Evolutionary conservation across 2,329 filamentous ascomycete species (phyloP).

Genomic region (Rugonectria rugulosa): DNA sequence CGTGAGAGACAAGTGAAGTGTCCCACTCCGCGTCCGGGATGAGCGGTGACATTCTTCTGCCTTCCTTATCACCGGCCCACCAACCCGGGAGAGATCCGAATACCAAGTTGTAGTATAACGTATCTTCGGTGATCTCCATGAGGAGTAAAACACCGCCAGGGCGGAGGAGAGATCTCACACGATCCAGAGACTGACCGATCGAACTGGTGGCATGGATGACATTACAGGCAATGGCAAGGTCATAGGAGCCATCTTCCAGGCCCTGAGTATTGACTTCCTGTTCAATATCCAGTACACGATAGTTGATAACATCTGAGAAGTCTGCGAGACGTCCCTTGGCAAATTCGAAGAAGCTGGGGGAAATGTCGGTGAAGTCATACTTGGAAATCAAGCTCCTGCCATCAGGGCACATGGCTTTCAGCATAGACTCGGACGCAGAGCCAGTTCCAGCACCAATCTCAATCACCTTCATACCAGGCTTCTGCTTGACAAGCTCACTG

Average conservation of each 20-base stretch:
- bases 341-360: conserved; percentile 49
- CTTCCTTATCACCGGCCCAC: conserved; percentile 45
- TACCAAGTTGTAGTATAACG: conserved; percentile 29
- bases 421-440: conserved; percentile 45
- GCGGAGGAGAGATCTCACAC: conserved; percentile 31
- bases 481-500: conserved; percentile 46
- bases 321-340: conserved; percentile 30
- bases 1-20: neutral
- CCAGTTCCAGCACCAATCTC: conserved; percentile 53
- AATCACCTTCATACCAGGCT: conserved; percentile 43
- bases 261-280: conserved; percentile 43
- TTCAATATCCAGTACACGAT: conserved; percentile 40
- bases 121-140: conserved; percentile 37
- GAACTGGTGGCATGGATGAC: conserved; percentile 41
- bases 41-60: conserved; percentile 8
- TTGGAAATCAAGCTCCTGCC: conserved; percentile 4
- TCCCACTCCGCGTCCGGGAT: conserved; percentile 9
- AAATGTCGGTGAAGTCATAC: conserved; percentile 57
- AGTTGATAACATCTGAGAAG: conserved; percentile 37
- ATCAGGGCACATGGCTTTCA: conserved; percentile 38
- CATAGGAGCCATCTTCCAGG: conserved; percentile 42
- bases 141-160: conserved; percentile 40
- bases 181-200: conserved; percentile 22
- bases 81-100: conserved; percentile 48
- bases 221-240: conserved; percentile 45